Evolutionary conservation across 345 rosid species (phyloP), one percentile per base, ranked within the genome.

Genomic region (Salix dunnii): DNA sequence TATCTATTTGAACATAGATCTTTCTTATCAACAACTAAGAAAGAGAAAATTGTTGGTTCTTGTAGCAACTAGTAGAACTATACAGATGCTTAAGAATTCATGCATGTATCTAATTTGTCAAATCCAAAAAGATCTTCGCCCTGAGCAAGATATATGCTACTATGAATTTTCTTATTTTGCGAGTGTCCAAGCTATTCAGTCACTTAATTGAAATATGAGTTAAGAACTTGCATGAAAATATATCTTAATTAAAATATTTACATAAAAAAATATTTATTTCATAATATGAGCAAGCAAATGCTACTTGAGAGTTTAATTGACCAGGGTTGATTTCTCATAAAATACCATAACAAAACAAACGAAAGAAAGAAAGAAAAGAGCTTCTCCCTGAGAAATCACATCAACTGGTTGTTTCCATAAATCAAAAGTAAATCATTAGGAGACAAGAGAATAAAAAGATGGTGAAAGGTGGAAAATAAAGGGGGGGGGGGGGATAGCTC

Each of bases 401-500:
- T 21, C 49, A 68, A 40, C 18, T 2, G 42, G 42, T 11, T 68
- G 28, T 58, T 40, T 40, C 36, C n/a, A 46, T 16, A 23, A 23
- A 68, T 16, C 51, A 68, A 25, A 70, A 18, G 17, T 16, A 27
- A 48, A 20, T 30, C 62, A 18, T 49, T 17, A 18, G 7, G 55
- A 28, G 16, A 5, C 30, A 35, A 25, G 4, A 25, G 27, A 49
- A 23, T n/a, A 53, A 33, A 25, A 43, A 21, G 4, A n/a, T 58
- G 25, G 23, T n/a, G 25, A 31, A 9, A 16, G 20, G 0, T 5
- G 10, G 16, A 40, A 6, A 28, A 7, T 8, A 36, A 31, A 18
- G 13, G 38, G 28, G n/a, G 67, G 28, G n/a, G 67, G 67, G n/a
- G 53, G 64, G 68, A 82, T 25, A 12, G 74, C 94, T 91, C 76